phyloP scores from a whole-genome alignment of 2,329 filamentous ascomycete species.

The Hawksworthiomyces lignivorus region DNA sequence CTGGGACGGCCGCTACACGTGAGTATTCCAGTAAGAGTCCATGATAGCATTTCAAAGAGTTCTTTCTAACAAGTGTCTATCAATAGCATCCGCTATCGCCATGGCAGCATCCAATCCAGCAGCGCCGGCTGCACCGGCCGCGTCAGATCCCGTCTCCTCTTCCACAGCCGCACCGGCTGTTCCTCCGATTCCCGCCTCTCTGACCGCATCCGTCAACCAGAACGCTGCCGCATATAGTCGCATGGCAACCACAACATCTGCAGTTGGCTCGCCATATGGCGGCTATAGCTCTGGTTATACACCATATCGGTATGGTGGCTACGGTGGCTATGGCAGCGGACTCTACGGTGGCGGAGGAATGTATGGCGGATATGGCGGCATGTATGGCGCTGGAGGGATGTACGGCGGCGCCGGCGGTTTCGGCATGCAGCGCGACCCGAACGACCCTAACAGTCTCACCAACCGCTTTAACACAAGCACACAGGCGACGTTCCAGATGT shows the following conservation, averaged over 20 bases:
- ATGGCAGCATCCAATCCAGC: conserved; percentile 36
- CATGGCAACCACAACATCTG: conserved; percentile 26
- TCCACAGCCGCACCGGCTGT: conserved; percentile 56
- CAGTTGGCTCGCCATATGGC: conserved; percentile 16
- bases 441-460: conserved; percentile 90
- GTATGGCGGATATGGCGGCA: conserved; percentile 53
- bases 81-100: conserved; percentile 25
- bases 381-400: conserved; percentile 52
- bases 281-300: conserved; percentile 36
- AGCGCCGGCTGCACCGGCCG: conserved; percentile 31
- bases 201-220: conserved; percentile 74
- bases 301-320: conserved; percentile 38
- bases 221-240: conserved; percentile 77
- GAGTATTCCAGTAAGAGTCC: no score
- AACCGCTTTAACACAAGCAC: conserved; percentile 92
- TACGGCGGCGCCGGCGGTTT: conserved; percentile 35
- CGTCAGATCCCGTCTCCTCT: conserved; percentile 31
- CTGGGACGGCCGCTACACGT: conserved; percentile 21
- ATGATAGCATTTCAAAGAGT: neutral
- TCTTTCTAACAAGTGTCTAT: neutral
- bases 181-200: conserved; percentile 71
- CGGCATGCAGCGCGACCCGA: conserved; percentile 50
- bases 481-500: conserved; percentile 94
- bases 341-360: conserved; percentile 39
- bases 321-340: conserved; percentile 26